A percentile compares a stretch with the other conserved stretches of the same genome.
phyloP scores from a whole-genome alignment of 164 flowering plant species.

The Saururus chinensis region DNA sequence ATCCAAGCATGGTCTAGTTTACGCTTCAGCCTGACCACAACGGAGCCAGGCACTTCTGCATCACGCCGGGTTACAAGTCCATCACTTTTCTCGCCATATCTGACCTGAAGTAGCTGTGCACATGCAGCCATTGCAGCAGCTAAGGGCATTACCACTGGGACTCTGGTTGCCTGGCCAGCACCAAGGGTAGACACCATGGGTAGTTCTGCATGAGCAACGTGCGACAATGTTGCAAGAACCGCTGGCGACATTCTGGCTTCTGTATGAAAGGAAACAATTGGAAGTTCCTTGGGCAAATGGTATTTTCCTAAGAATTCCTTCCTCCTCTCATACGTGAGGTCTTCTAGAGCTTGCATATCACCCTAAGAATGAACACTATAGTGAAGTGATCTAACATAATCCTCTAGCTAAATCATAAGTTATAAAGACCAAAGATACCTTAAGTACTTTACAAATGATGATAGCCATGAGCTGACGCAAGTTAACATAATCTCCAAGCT shows the following conservation, averaged over 20 bases:
- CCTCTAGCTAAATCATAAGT: not conserved
- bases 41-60: conserved; percentile 94
- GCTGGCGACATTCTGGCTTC: conserved; percentile 76
- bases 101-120: conserved; percentile 69
- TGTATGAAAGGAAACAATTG: conserved; percentile 83
- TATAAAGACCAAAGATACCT: conserved; percentile 31
- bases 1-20: conserved; percentile 96
- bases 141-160: conserved; percentile 82
- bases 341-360: conserved; percentile 84
- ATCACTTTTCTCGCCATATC: conserved; percentile 90
- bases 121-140: conserved; percentile 96
- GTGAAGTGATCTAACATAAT: not conserved
- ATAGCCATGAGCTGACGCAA: conserved; percentile 72
- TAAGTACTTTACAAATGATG: conserved; percentile 76
- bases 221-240: conserved; percentile 73
- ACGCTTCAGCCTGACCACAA: conserved; percentile 65
- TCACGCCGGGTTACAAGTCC: conserved; percentile 95
- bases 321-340: conserved; percentile 78
- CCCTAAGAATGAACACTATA: conserved; percentile 33
- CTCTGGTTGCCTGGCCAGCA: conserved; percentile 41
- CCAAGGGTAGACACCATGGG: conserved; percentile 20
- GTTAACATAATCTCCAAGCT: conserved; percentile 87
- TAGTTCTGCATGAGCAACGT: conserved; percentile 86
- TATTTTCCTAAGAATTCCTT: conserved; percentile 60
- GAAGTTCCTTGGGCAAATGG: conserved; percentile 66